phyloP scores from a whole-genome alignment of 768 basidiomycete species.

The Zangia roseola region DNA sequence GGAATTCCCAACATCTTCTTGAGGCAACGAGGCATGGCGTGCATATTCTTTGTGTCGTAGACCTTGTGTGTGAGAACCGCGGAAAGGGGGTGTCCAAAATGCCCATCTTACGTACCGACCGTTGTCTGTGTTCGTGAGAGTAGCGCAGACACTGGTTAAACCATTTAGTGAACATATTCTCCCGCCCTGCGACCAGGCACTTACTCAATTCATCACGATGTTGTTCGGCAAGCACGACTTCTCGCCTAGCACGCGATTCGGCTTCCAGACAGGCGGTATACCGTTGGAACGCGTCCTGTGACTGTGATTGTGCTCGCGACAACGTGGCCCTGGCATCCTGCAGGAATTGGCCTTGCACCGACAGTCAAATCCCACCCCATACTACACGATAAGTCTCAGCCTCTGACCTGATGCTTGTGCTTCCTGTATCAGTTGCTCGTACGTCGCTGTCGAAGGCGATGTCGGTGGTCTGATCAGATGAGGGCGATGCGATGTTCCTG shows the following conservation, averaged over 20 bases:
- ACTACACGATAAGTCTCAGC: slow-evolving; percentile 6
- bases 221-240: slow-evolving; percentile 63
- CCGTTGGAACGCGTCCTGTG: slow-evolving; percentile 66
- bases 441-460: slow-evolving; percentile 50
- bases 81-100: slow-evolving; percentile 6
- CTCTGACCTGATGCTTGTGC: slow-evolving; percentile 59
- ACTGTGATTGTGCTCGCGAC: slow-evolving; percentile 66
- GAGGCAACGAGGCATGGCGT: slow-evolving; percentile 31
- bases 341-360: slow-evolving; percentile 53
- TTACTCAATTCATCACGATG: slow-evolving; percentile 61
- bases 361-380: slow-evolving; percentile 7
- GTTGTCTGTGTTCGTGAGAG: slow-evolving; percentile 36
- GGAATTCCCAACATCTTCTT: slow-evolving; percentile 31
- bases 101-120: slow-evolving; percentile 29
- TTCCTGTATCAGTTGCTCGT: slow-evolving; percentile 56
- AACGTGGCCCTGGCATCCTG: slow-evolving; percentile 59
- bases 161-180: slow-evolving; percentile 19
- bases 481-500: slow-evolving; percentile 30
- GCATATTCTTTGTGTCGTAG: slow-evolving; percentile 29
- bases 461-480: slow-evolving; percentile 44
- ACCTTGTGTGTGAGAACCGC: slow-evolving; percentile 22
- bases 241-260: slow-evolving; percentile 64
- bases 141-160: slow-evolving; percentile 30
- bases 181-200: slow-evolving; percentile 15
- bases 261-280: slow-evolving; percentile 69